Evolutionary conservation across 202 grass and related monocot species (phyloP), one percentile per base, ranked within the genome.

Genomic region (Panicum hallii): DNA sequence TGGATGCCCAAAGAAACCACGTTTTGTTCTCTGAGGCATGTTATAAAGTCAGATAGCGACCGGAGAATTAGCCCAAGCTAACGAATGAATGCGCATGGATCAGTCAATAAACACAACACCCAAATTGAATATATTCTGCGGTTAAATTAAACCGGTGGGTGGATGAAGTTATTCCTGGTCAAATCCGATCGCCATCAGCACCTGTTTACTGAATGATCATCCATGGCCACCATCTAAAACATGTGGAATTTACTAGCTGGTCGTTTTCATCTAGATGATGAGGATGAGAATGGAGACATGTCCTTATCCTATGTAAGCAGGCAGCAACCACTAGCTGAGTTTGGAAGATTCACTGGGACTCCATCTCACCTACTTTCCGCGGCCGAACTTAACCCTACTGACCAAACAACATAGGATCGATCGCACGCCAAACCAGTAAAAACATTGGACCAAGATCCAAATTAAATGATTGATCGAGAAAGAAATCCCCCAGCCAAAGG

Each of bases 321-420:
- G 3, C 76, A 70, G 80, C 77, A 77, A 77, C 81, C 85, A 78
- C 77, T 88, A 88, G 41, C 40, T 61, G 64, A 72, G 89, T 77
- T 88, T 85, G 89, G 89, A 91, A 78, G 81, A 85, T 78, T 87
- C 75, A 90, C 20, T 23, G 76, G 89, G 70, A 85, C 85, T 88
- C 89, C 77, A 72, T 67, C 81, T 67, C 76, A 88, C 81, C 85
- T 78, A 88, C 81, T 82, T 88, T 77, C 48, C 52, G 23, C 67
- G 5, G 5, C 28, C 9, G 0, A 63, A 68, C 26, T 26, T 26
- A 26, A 26, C 75, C 71, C 77, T 81, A 74, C 32, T 46, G 38
- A 44, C 2, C 12, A 30, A 63, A 41, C 64, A 81, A 19, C 76
- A 75, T 72, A 36, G 20, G 17, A 63, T 38, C 69, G 30, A 62